Percentiles rank a stretch among this genome's conserved stretches.
These are phyloP conservation scores for Mercurialis annua DNA, from an alignment of 345 rosid genomes.

Conservation along the genomic window DNA sequence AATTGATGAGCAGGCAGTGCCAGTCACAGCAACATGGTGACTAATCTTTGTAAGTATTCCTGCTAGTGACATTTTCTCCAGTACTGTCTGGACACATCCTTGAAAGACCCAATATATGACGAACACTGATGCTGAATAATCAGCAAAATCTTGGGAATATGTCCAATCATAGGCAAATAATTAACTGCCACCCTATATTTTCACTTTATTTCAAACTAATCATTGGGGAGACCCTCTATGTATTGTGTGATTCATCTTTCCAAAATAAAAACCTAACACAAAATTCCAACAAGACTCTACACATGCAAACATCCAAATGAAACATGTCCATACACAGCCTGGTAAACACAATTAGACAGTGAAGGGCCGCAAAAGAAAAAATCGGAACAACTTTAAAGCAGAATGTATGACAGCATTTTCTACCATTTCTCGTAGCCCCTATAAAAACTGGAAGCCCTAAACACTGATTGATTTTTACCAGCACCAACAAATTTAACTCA, in stretches of 20 bases:
- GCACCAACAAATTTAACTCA: neutral
- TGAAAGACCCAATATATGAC: conserved; percentile 1
- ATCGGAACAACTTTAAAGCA: neutral
- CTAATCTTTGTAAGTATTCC: neutral
- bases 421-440: too few species aligned
- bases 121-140: neutral
- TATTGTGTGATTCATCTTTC: neutral
- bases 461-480: neutral
- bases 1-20: neutral
- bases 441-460: neutral
- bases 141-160: neutral
- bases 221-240: neutral
- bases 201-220: neutral
- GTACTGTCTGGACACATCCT: neutral
- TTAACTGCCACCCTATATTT: neutral
- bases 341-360: neutral
- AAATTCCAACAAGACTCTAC: neutral
- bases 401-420: neutral
- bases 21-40: neutral
- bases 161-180: conserved; percentile 8
- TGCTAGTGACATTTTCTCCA: neutral
- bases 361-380: neutral
- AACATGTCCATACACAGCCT: neutral
- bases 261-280: neutral
- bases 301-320: neutral